Conservation (phyloP, 23 red algal species). For the Cyanidioschyzon merolae region DNA sequence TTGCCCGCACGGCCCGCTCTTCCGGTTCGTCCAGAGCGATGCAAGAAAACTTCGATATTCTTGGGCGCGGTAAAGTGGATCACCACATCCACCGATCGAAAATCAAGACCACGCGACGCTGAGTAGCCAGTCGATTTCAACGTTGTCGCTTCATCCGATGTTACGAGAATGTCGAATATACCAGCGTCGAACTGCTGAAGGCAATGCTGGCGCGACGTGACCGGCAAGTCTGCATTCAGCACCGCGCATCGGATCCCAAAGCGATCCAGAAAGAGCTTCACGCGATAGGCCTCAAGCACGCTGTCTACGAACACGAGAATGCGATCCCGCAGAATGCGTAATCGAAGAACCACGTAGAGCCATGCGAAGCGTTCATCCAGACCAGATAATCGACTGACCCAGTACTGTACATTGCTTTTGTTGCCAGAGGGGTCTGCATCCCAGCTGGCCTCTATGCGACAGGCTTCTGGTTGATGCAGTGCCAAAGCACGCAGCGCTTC, state of each 20-base stretch:
- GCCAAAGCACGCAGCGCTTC: conserved; percentile 51
- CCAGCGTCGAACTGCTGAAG: conserved; percentile 84
- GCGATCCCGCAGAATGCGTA: conserved; percentile 67
- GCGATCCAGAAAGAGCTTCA: conserved; percentile 93
- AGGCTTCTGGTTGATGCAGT: conserved; percentile 44
- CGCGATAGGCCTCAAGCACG: conserved; percentile 58
- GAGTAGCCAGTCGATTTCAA: conserved; percentile 28
- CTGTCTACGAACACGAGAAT: conserved; percentile 79
- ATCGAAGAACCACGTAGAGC: conserved; percentile 59
- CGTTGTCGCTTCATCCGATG: conserved; percentile 48
- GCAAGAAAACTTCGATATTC: conserved; percentile 32
- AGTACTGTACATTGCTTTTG: conserved; percentile 39
- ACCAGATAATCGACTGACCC: conserved; percentile 34
- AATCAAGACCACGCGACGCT: conserved; percentile 76
- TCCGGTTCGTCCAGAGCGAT: conserved; percentile 87
- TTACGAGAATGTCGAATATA: conserved; percentile 74
- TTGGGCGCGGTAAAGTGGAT: conserved; percentile 76
- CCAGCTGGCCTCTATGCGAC: conserved; percentile 46
- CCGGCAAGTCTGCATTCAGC: conserved; percentile 81
- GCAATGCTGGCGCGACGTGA: conserved; percentile 69
- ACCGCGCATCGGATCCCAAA: conserved; percentile 71
- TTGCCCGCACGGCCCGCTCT: conserved; percentile 48
- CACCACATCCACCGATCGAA: conserved; percentile 66
- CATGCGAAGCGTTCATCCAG: conserved; percentile 61
- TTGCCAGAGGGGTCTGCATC: conserved; percentile 14